Base-by-base conservation (phyloP, 2,329 filamentous ascomycete species). In the Trichothecium roseum region DNA sequence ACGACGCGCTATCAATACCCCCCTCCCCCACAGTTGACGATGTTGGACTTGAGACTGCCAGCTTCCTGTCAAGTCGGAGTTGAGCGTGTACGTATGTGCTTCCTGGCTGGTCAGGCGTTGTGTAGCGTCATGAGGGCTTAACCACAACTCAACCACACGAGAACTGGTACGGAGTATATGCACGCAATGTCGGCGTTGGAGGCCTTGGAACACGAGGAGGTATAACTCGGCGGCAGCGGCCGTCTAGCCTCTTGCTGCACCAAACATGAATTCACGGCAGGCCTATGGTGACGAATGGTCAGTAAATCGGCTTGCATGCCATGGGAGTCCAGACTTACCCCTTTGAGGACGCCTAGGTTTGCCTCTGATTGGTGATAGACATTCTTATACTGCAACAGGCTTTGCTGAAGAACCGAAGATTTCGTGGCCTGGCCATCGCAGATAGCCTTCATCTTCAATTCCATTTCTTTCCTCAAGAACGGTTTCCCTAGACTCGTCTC, bases 401-500 rank as follows among this genome's bases (percentile, higher is more conserved):
- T 94, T 56, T 94, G 81, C 37, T 78, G 70, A 29, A 98, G 72
- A 32, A 98, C 84, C 15, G 75, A 72, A 36, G 74, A 70, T 50
- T 77, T 81, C 24, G 80, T 84, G 44, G 78, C 82, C 35, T 74
- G 78, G 18, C 91, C 91, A 40, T 89, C 87, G 59, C 91, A 96
- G 38, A 98, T 95, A 39, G 84, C 85, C 55, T 88, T 91, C 89
- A 98, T 95, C 55, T 87, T 85, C 42, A 86, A 63, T 60, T 98
- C 91, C 86, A 95, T 95, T 67, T 98, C 87, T 59, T 96, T 96
- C 38, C 91, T 80, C 40, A 98, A 65, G 54, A 96, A 96, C 1
- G 91, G 91, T 59, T 96, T 96, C 55, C 87, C 85, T 34, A 98
- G 72, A 51, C 87, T 95, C 30, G 83, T 87, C 49, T 94, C 88